A percentile compares a stretch with the other conserved stretches of the same genome.
phyloP scores from a whole-genome alignment of 148 eudicot species.

The Camellia lanceoleosa region DNA sequence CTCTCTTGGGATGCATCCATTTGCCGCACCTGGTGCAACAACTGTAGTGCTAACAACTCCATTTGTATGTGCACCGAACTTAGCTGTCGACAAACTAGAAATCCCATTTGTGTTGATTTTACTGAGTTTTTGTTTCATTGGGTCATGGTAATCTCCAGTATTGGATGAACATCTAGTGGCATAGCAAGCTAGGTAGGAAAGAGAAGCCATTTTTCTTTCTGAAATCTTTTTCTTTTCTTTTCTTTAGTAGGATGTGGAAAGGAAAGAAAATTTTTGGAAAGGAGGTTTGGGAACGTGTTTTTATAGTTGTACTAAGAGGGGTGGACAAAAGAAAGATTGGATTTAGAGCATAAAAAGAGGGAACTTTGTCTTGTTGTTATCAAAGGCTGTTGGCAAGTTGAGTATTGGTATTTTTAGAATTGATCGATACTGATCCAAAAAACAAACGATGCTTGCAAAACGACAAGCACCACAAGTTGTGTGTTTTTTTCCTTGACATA shows the following conservation, averaged over 20 bases:
- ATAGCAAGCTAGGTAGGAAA: conserved; percentile 11
- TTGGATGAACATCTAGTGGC: conserved; percentile 1
- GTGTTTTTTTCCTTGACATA: too few species aligned
- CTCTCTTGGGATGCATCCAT: conserved; percentile 9
- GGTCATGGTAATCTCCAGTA: conserved; percentile 8
- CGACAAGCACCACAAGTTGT: too few species aligned
- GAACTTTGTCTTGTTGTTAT: too few species aligned
- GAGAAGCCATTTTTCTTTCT: conserved; percentile 16
- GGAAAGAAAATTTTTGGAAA: not conserved
- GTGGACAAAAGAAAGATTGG: too few species aligned
- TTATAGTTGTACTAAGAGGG: too few species aligned
- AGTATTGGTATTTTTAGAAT: too few species aligned
- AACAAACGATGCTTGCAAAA: too few species aligned
- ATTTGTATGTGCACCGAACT: conserved; percentile 19
- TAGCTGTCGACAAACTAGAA: conserved; percentile 10
- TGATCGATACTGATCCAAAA: too few species aligned
- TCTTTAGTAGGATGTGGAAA: not conserved
- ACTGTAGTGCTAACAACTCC: conserved; percentile 4
- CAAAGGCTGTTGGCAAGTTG: too few species aligned
- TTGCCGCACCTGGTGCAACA: conserved; percentile 5
- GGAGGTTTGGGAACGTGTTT: too few species aligned
- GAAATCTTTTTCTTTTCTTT: not conserved
- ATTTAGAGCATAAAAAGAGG: too few species aligned
- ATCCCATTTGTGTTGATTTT: conserved; percentile 13
- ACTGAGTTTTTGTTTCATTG: conserved; percentile 9